These are phyloP conservation scores for Fragilaria crotonensis DNA, from an alignment of 108 stramenopile species.

Conservation along the genomic window DNA sequence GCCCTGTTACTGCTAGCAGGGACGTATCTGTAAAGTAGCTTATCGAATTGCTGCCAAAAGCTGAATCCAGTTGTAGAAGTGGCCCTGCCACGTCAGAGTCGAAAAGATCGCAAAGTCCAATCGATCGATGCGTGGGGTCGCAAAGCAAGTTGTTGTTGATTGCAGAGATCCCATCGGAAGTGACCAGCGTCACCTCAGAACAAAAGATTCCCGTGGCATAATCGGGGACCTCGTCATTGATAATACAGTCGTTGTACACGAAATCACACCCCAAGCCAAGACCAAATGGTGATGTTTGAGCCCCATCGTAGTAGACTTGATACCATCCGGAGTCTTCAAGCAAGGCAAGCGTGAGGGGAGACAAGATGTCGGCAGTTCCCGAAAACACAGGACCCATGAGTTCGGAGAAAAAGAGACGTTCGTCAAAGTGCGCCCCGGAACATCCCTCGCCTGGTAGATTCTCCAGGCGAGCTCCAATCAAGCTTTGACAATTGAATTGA, in stretches of 20 bases:
- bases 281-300: constrained; percentile 46
- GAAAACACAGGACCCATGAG: constrained; percentile 58
- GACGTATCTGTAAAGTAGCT: background rate
- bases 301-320: constrained; percentile 52
- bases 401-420: constrained; percentile 59
- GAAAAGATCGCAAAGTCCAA: constrained; percentile 9
- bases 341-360: constrained; percentile 64
- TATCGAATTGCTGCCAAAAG: background rate
- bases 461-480: constrained; percentile 45
- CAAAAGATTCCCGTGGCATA: constrained; percentile 22
- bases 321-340: constrained; percentile 87
- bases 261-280: constrained; percentile 79
- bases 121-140: constrained; percentile 1
- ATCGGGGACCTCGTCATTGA: constrained; percentile 24
- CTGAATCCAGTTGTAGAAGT: too few species aligned
- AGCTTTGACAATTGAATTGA: constrained; percentile 75
- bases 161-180: background rate
- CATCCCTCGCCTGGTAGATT: constrained; percentile 67
- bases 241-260: constrained; percentile 51
- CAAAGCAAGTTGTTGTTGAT: background rate
- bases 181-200: background rate
- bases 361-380: constrained; percentile 64
- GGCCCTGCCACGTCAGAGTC: constrained; percentile 1
- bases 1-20: background rate
- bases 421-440: constrained; percentile 39